A percentile compares a stretch with the other conserved stretches of the same genome.
phyloP scores from a whole-genome alignment of 352 stramenopile genomes.

The Thalassiosira livingstoniorum region DNA sequence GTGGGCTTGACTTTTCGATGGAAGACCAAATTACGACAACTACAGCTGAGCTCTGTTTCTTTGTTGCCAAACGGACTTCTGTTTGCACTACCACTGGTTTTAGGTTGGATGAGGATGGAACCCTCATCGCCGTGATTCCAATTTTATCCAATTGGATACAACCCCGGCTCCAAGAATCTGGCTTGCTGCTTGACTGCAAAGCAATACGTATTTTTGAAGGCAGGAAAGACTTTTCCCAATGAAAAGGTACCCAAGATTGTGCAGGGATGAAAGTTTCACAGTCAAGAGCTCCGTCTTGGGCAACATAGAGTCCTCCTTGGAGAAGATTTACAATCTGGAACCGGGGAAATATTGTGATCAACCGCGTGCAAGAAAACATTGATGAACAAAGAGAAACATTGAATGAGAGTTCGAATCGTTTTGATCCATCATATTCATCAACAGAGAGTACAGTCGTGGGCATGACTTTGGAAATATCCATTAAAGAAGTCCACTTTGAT shows the following conservation, averaged over 20 bases:
- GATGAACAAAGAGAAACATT: conserved; percentile 73
- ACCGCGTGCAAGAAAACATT: conserved; percentile 72
- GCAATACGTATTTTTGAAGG: conserved; percentile 67
- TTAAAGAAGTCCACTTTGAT: conserved; percentile 72
- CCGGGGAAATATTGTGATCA: conserved; percentile 77
- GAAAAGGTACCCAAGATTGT: conserved; percentile 72
- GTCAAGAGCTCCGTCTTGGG: conserved; percentile 72
- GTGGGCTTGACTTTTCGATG: conserved; percentile 75
- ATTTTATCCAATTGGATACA: conserved; percentile 79
- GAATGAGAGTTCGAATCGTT: conserved; percentile 76
- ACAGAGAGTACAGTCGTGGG: conserved; percentile 79
- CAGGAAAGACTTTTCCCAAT: conserved; percentile 71
- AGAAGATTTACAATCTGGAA: conserved; percentile 84
- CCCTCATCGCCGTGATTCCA: conserved; percentile 77
- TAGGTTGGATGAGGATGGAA: conserved; percentile 55
- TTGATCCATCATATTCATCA: conserved; percentile 66
- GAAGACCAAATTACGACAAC: conserved; percentile 79
- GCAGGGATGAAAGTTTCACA: conserved; percentile 64
- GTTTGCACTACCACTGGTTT: conserved; percentile 75
- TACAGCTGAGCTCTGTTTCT: conserved; percentile 79
- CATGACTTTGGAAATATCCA: conserved; percentile 82
- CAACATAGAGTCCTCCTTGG: conserved; percentile 65
- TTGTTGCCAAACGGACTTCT: conserved; percentile 80
- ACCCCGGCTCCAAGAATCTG: conserved; percentile 67
- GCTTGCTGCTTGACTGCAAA: conserved; percentile 9